Base-by-base conservation (phyloP, 1,139 yeast genomes). In the Pneumocystis canis region DNA sequence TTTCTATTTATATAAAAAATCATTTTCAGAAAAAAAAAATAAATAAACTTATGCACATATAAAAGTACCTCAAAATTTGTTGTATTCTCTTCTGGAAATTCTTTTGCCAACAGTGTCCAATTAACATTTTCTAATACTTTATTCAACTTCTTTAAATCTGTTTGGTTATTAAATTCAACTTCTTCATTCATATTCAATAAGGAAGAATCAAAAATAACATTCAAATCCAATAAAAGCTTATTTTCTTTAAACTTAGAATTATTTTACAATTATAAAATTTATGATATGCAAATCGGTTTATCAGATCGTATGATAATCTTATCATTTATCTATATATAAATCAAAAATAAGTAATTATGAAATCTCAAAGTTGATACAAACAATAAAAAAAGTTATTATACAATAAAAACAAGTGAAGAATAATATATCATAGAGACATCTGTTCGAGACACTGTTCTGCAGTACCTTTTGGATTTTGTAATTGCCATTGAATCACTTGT, bases 401-500 rank as follows among this genome's bases (percentile, higher is more conserved):
- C 14, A 33, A 33, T 33, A 33, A 20, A 40, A 40, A 6, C 1
- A 47, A 11, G 9, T 47, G 25, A 2, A n/a, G n/a, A 11, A 25
- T 25, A 25, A 11, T 47, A 2, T 47, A 25, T 47, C 25, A 25
- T 47, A 47, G 5, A 47, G 14, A 11, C 4, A 47, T 25, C 9
- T 47, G 31, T 47, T 25, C 4, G 25, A 47, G 54, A 14, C 54
- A 62, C n/a, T 65, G 64, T 6, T 53, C 60, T 53, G 59, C 56
- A 70, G 71, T 64, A 69, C 72, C 65, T 71, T 69, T 57, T 7
- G 70, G 71, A 39, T 66, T 59, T 53, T 67, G 73, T 1, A 80
- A 75, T 32, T 75, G 76, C 76, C 82, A 77, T 54, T 74, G 77
- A 54, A 80, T 72, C 5, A 78, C 74, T 57, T 74, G 76, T 65